Base-by-base conservation (phyloP, 1,139 yeast species). In the Diutina ranongensis region DNA sequence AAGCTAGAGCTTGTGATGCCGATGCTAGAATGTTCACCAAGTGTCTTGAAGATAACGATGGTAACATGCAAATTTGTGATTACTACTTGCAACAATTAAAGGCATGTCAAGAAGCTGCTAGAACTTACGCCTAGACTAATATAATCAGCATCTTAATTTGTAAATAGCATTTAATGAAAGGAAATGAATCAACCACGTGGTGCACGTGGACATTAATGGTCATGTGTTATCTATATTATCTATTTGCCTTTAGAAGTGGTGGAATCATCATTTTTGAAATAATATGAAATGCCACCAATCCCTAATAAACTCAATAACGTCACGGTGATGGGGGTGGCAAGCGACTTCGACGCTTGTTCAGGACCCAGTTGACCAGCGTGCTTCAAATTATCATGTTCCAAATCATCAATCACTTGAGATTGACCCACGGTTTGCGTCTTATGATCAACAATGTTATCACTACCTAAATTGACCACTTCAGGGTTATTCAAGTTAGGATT, bases 31-130 rank as follows among this genome's bases (percentile, higher is more conserved):
- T 80, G 68, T 87, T 92, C 71, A 89, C 98, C 55, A 84, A 86
- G 72, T 92, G 98, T 73, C 73, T 92, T 61, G 92, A 83, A 60
- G 96, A 87, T 58, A 87, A 92, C 68, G 73, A 75, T 56, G 97
- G 97, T 55, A 88, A 92, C 76, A 85, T 87, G 88, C 96, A 88
- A 71, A 81, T 84, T 56, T 92, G 98, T 71, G 97, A 88, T 61
- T 92, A 77, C 78, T 92, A 92, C 69, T 76, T 92, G 68, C 97
- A 89, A 70, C 97, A 89, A 71, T 80, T 92, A 65, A 89, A 85
- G 73, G 94, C 97, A 22, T 92, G 98, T 68, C 97, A 92, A 71
- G 92, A 85, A 65, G 96, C 97, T 57, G 73, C 96, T 49, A 77
- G 82, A 55, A 84, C 80, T 57, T 87, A 84, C 63, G 86, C 76